These are phyloP conservation scores for Ustilago loliicola DNA, from an alignment of 1,284 basidiomycete genomes.

Conservation along the genomic window DNA sequence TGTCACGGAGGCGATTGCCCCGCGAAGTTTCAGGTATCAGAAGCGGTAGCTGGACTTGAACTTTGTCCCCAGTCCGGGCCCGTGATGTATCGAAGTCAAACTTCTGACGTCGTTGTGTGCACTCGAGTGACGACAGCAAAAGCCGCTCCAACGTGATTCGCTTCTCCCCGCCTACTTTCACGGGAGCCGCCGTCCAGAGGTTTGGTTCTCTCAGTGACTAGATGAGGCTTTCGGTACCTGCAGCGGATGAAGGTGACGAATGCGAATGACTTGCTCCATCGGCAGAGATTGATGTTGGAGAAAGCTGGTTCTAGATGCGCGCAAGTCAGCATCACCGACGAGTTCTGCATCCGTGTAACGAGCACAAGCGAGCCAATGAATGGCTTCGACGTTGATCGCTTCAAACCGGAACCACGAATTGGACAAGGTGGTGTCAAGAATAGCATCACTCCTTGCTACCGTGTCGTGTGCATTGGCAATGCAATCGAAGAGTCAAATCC, in stretches of 20 bases:
- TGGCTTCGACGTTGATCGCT: slow-evolving; percentile 1
- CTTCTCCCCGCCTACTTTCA: slow-evolving; percentile 16
- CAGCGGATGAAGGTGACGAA: slow-evolving; percentile 13
- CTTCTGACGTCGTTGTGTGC: slow-evolving; percentile 15
- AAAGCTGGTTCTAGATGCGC: slow-evolving; percentile 10
- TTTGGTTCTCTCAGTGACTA: not conserved
- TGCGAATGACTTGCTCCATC: slow-evolving; percentile 1
- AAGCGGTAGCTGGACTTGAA: not conserved
- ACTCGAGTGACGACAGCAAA: not conserved
- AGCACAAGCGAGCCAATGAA: slow-evolving; percentile 11
- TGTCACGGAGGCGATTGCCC: slow-evolving; percentile 2
- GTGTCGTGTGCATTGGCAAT: not conserved
- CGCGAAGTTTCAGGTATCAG: slow-evolving; percentile 17
- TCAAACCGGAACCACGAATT: slow-evolving; percentile 1
- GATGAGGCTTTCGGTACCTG: slow-evolving; percentile 20
- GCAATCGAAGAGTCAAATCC: too few species aligned
- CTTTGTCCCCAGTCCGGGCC: not conserved
- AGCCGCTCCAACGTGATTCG: not conserved
- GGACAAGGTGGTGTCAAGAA: not conserved
- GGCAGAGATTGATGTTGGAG: not conserved
- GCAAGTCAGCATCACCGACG: slow-evolving; percentile 27
- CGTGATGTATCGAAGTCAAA: not conserved
- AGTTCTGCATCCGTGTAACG: not conserved
- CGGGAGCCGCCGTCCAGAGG: slow-evolving; percentile 8
- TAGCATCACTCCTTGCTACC: not conserved